Conservation (phyloP, 2,329 filamentous ascomycete genomes). For the Fonsecaea pugnacius region DNA sequence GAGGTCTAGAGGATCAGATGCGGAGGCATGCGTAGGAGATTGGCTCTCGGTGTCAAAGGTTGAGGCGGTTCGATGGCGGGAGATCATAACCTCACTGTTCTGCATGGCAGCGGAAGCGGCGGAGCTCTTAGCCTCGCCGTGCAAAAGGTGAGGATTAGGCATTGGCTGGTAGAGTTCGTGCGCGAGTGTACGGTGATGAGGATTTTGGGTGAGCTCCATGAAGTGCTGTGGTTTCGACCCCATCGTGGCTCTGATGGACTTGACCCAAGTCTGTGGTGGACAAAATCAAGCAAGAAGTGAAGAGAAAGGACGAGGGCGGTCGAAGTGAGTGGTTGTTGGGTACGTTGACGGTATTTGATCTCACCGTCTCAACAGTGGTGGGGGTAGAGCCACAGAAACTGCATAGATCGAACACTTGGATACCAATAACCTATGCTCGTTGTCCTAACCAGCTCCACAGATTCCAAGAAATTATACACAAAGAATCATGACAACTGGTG, state of each 20-base stretch:
- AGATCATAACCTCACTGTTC: constrained; percentile 28
- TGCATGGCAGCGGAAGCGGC: constrained; percentile 9
- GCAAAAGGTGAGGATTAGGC: constrained; percentile 28
- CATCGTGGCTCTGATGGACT: background rate
- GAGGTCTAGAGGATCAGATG: constrained; percentile 81
- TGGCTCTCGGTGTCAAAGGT: constrained; percentile 53
- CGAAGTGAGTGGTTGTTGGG: background rate
- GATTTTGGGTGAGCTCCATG: constrained; percentile 32
- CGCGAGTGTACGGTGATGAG: constrained; percentile 25
- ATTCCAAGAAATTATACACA: background rate
- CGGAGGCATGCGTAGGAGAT: constrained; percentile 61
- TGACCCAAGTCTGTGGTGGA: background rate
- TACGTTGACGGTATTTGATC: background rate
- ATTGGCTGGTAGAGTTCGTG: constrained; percentile 21
- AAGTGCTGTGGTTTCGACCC: constrained; percentile 23
- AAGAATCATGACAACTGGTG: background rate
- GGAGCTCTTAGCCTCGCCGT: constrained; percentile 35
- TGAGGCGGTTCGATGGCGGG: constrained; percentile 34
- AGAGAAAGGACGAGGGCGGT: background rate
- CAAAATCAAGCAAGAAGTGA: background rate
- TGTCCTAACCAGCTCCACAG: too few relatives aligned
- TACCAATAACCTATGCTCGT: background rate
- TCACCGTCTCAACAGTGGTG: background rate
- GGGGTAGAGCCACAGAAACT: background rate
- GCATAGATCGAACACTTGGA: background rate